Evolutionary conservation across 352 stramenopile genomes (phyloP), one percentile per base, ranked within the genome.

Genomic region (Stramenopiles sp.): DNA sequence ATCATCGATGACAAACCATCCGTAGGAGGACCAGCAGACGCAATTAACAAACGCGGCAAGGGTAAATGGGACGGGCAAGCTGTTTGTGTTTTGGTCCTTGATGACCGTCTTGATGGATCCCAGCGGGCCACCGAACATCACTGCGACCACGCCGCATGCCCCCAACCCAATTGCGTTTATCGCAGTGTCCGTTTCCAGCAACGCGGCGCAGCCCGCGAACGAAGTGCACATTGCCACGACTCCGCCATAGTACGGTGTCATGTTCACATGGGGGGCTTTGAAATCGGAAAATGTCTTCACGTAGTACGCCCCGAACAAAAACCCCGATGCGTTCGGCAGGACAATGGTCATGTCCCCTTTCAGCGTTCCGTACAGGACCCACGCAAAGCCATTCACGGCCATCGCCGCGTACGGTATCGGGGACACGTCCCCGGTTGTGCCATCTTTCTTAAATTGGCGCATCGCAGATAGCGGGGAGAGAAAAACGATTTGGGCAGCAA

Each of bases 1-100:
- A 71, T 71, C 53, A 71, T 71, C 53, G 35, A 71, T 71, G 53
- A 71, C 53, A 6, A 71, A 71, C 2, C 2, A 71, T 6, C 53
- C 53, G 53, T 71, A 71, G 35, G 31, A 35, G 6, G 2, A 6
- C 53, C 53, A 71, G 1, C 2, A 71, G 6, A 71, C 6, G 35
- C 53, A 71, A 71, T 71, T 71, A 2, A 71, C 12, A 71, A 71
- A 71, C 12, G 53, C 35, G 4, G 53, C 53, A 6, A 71, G 12
- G 6, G 53, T 71, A 6, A 71, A 71, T 6, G 53, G 31, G 35
- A 71, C 53, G 6, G 53, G 53, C 12, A 71, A 71, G 12, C 53
- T 71, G 35, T 71, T 6, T 6, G 53, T 71, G 12, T 71, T 71
- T 71, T 71, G 4, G 12, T 71, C 53, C 6, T 71, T 33, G 35